These are phyloP conservation scores for Elongisporangium prolatum DNA, from an alignment of 352 stramenopile genomes.

Conservation along the genomic window DNA sequence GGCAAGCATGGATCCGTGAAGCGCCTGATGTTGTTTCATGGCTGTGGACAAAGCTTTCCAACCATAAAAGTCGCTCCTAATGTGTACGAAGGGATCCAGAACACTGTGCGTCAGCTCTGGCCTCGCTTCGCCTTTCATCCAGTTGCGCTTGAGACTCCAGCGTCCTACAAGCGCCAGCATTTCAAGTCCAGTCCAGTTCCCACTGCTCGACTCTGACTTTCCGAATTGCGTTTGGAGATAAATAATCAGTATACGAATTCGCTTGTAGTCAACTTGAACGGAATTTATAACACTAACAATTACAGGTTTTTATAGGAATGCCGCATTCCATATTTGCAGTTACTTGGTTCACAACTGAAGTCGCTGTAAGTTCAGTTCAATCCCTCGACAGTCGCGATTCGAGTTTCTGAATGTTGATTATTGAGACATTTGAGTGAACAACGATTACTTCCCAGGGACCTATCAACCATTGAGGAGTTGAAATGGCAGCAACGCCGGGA, in stretches of 20 bases:
- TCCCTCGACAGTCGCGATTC: background rate
- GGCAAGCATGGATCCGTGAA: conserved; percentile 9
- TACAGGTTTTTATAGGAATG: too few species aligned
- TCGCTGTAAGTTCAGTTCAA: background rate
- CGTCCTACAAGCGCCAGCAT: background rate
- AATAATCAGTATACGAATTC: background rate
- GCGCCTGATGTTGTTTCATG: conserved; percentile 22
- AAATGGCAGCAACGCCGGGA: background rate
- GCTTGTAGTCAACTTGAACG: background rate
- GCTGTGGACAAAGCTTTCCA: conserved; percentile 32
- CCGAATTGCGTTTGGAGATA: background rate
- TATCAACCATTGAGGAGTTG: background rate
- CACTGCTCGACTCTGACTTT: background rate
- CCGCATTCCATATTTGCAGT: too few species aligned
- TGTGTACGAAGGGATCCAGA: background rate
- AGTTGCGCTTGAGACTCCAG: background rate
- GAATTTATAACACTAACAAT: too few species aligned
- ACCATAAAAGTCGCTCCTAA: conserved; percentile 9
- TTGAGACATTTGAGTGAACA: too few species aligned
- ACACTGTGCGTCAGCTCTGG: background rate
- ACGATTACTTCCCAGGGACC: too few species aligned
- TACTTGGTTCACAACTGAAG: background rate
- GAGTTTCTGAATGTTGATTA: too few species aligned
- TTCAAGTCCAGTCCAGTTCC: background rate
- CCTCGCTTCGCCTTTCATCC: background rate